Base-by-base conservation (phyloP, 1,139 yeast genomes). In the Meyerozyma sp. region DNA sequence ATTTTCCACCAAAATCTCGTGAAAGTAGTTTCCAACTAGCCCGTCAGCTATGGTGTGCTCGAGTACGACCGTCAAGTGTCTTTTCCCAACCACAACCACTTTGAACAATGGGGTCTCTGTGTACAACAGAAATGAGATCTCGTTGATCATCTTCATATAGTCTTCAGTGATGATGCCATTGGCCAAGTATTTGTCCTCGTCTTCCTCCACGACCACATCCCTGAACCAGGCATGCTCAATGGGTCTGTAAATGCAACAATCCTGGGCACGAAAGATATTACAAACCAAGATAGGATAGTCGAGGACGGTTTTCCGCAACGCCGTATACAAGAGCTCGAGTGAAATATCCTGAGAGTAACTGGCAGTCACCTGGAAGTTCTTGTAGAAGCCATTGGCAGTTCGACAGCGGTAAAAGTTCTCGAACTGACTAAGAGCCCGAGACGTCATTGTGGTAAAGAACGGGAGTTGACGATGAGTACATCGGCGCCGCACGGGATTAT, bases 31-130 rank as follows among this genome's bases (percentile, higher is more conserved):
- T 0, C 68, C 76, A n/a, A 65, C 72, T 5, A 70, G 55, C 0
- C 77, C 78, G 52, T 73, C 78, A 11, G 62, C 65, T 26, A 70
- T 59, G 1, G 75, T 63, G 48, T 73, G 78, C 40, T 73, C 77
- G 34, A 69, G 62, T 0, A 61, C 59, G 2, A 53, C 65, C 5
- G 63, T 54, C 30, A 71, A 48, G n/a, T 61, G 50, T 23, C 46
- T 42, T 1, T 52, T 44, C 1, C 63, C 68, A 21, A 65, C 40
- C 9, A 56, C 35, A n/a, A 66, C 41, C 42, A 70, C 40, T 39
- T 59, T 61, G 48, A 73, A 65, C 20, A 69, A 54, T 1, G 75
- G 73, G 36, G 52, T 49, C 6, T 64, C 53, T 7, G 32, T 26
- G 34, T 37, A 5, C 32, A 16, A 16, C 4, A 8, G 16, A 16